phyloP scores from a whole-genome alignment of 441 rosid genomes.

The Adansonia gregorii region DNA sequence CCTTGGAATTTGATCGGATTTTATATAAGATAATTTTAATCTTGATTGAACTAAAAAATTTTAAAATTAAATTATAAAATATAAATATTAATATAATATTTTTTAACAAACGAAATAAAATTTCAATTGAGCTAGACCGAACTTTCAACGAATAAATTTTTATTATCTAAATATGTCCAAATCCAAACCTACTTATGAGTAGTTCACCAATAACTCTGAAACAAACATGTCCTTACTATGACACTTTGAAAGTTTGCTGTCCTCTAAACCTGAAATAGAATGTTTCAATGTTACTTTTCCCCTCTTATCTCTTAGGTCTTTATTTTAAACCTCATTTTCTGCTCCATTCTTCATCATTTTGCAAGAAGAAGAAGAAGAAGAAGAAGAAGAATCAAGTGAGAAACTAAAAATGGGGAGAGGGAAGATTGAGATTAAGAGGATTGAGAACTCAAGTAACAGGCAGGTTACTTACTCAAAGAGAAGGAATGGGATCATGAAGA shows the following conservation, averaged over 20 bases:
- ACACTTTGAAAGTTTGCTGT: constrained; percentile 54
- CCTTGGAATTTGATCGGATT: too few relatives aligned
- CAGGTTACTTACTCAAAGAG: constrained; percentile 88
- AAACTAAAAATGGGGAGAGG: constrained; percentile 76
- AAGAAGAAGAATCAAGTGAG: not conserved
- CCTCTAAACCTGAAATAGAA: constrained; percentile 61
- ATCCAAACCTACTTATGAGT: not conserved
- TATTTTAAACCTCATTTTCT: constrained; percentile 33
- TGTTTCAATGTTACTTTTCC: constrained; percentile 25
- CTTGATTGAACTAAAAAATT: too few relatives aligned
- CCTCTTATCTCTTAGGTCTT: constrained; percentile 34
- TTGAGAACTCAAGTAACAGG: constrained; percentile 88
- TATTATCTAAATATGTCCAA: constrained; percentile 11
- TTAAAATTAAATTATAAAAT: too few relatives aligned
- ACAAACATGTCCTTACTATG: constrained; percentile 54
- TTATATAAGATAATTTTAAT: too few relatives aligned
- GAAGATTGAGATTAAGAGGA: constrained; percentile 92
- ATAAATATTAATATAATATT: too few relatives aligned
- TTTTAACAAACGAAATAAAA: too few relatives aligned
- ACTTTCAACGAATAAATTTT: too few relatives aligned
- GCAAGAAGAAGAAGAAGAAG: constrained; percentile 19
- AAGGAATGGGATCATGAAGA: constrained; percentile 78
- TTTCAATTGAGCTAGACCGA: too few relatives aligned
- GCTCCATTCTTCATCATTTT: constrained; percentile 19
- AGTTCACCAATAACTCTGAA: constrained; percentile 48